Base-by-base conservation (phyloP, 2,329 filamentous ascomycete species). In the Pseudocercospora ulei region DNA sequence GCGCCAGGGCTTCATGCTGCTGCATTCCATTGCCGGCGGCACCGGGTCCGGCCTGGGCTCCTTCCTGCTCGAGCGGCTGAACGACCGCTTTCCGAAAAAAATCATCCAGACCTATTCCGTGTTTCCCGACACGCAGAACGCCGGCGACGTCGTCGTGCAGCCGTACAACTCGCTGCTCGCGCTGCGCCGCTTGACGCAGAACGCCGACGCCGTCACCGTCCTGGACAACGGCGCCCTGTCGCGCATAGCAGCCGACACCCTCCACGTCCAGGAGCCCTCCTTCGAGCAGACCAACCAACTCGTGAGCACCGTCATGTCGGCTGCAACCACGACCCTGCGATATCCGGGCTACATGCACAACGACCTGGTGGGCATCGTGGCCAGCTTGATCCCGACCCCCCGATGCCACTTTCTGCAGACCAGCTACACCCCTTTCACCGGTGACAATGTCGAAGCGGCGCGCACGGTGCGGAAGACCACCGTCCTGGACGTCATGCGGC, bases 341-440 rank as follows among this genome's bases (percentile, higher is more conserved):
- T 98, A 98, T 61, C 90, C 90, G 1, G 90, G 90, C 24, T 98
- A 98, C 66, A 98, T 98, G 90, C 90, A 98, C 70, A 98, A 98
- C 63, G 90, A 98, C 59, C 79, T 98, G 9, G 87, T 94, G 57
- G 90, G 88, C 63, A 96, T 98, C 54, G 74, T 98, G 41, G 90
- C 92, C 14, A 93, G 86, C 12, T 73, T 98, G 26, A 96, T 98
- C 46, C 90, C 90, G 1, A 98, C 88, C 0, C 92, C 90, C 6
- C 80, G 90, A 53, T 94, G 87, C 60, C 92, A 98, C 66, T 98
- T 98, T 73, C 72, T 98, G 43, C 93, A 95, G 78, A 98, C 90
- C 3, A 85, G 88, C 27, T 98, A 98, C 67, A 98, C 90, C 0
- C 90, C 90, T 4, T 98, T 98, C 58, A 96, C 90, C 0, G 84